phyloP scores from a whole-genome alignment of 2,329 filamentous ascomycete genomes.

The Penicillium freii region DNA sequence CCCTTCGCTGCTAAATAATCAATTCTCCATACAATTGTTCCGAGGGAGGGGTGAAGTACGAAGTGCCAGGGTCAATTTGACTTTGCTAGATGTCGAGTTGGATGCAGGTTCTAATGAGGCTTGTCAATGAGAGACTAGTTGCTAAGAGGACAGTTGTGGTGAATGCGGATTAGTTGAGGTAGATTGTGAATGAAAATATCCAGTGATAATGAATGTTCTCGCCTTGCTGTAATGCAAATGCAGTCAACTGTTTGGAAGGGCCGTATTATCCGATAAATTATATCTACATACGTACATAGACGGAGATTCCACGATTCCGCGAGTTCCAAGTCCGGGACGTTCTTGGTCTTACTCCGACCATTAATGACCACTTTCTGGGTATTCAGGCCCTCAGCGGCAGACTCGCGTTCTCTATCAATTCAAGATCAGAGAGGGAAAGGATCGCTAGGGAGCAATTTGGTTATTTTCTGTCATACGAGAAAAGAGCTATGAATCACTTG shows the following conservation, averaged over 20 bases:
- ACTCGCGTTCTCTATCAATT: not conserved
- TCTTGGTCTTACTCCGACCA: not conserved
- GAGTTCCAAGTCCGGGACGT: not conserved
- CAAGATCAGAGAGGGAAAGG: not conserved
- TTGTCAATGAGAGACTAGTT: not conserved
- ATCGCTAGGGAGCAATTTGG: not conserved
- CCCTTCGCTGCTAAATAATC: slow-evolving; percentile 16
- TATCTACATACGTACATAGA: not conserved
- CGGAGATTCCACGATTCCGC: not conserved
- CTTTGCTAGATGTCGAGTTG: not conserved
- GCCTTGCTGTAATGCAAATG: not conserved
- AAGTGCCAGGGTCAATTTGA: not conserved
- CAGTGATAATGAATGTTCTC: not conserved
- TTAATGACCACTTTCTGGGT: not conserved
- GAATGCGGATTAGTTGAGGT: not conserved
- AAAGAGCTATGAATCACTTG: not conserved
- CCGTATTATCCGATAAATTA: not conserved
- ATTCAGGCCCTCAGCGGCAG: not conserved
- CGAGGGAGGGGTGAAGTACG: not conserved
- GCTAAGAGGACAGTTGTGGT: too few relatives aligned
- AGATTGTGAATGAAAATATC: not conserved
- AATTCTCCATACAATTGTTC: not conserved
- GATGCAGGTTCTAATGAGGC: not conserved
- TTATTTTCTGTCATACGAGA: not conserved
- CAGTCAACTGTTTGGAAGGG: not conserved